Conservation (phyloP, 2,329 filamentous ascomycete species). For the Epichloe sibirici region DNA sequence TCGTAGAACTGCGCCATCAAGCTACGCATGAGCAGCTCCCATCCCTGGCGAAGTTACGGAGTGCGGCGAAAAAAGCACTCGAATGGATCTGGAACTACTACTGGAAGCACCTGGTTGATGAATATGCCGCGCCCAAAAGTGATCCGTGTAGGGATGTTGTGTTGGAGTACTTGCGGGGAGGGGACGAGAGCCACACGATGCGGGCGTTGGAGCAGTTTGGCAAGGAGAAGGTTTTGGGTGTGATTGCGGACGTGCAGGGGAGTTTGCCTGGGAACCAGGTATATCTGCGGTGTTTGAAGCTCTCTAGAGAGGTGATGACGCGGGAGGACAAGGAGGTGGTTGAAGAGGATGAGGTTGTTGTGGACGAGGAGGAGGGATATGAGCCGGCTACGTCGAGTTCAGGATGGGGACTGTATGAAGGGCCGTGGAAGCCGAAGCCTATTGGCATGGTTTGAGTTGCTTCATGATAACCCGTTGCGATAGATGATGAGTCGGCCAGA, state of each 20-base stretch:
- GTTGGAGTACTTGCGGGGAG: constrained; percentile 26
- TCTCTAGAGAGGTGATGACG: constrained; percentile 29
- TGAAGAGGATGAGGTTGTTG: constrained; percentile 5
- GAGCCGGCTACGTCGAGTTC: constrained; percentile 9
- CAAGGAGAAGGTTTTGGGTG: constrained; percentile 22
- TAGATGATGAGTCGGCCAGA: not conserved
- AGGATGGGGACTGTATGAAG: constrained; percentile 38
- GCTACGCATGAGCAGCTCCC: constrained; percentile 84
- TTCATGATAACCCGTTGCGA: not conserved
- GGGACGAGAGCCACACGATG: constrained; percentile 17
- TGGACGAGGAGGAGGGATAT: constrained; percentile 4
- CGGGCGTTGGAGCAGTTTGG: constrained; percentile 24
- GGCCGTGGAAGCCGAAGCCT: constrained; percentile 44
- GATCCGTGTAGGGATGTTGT: constrained; percentile 24
- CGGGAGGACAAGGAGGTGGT: constrained; percentile 8
- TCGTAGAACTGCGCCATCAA: constrained; percentile 83
- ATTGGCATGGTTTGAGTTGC: constrained; percentile 37
- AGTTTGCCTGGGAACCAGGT: constrained; percentile 30
- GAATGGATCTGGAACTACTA: constrained; percentile 85
- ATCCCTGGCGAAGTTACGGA: constrained; percentile 58
- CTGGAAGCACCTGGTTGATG: constrained; percentile 47
- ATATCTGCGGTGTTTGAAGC: constrained; percentile 31
- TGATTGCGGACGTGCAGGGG: constrained; percentile 27
- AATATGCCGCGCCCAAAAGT: constrained; percentile 3
- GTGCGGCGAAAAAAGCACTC: constrained; percentile 57